These are phyloP conservation scores for Blastobotrys capitulatus DNA, from an alignment of 1,139 yeast genomes.

Conservation along the genomic window DNA sequence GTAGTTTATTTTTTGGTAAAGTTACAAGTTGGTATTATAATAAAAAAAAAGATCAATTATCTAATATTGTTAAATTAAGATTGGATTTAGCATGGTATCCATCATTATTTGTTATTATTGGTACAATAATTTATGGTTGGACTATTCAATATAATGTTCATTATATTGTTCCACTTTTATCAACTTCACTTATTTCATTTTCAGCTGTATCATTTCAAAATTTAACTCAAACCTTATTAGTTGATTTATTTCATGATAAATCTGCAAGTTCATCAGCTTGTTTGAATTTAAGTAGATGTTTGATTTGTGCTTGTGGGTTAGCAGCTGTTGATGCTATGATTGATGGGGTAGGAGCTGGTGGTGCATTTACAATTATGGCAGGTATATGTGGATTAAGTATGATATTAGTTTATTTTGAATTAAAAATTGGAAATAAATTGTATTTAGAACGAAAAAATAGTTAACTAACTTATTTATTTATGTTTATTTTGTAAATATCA, in stretches of 20 bases:
- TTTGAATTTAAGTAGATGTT: constrained; percentile 56
- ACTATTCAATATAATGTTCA: constrained; percentile 45
- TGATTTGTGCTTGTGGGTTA: constrained; percentile 54
- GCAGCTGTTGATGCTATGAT: constrained; percentile 60
- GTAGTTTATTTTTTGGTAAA: constrained; percentile 33
- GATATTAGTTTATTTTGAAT: constrained; percentile 16
- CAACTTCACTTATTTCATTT: constrained; percentile 44
- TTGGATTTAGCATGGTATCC: constrained; percentile 36
- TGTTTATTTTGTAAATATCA: no score
- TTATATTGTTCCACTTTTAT: constrained; percentile 51
- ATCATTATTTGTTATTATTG: constrained; percentile 27
- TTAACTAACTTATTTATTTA: no score
- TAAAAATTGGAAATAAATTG: constrained; percentile 10
- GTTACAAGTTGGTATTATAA: constrained; percentile 31
- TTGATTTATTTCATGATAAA: constrained; percentile 55
- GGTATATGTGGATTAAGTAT: constrained; percentile 32
- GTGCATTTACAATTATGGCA: constrained; percentile 55
- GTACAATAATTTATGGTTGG: constrained; percentile 65
- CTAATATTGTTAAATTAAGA: constrained; percentile 48
- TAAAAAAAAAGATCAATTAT: constrained; percentile 25
- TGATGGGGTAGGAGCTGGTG: constrained; percentile 49
- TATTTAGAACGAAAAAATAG: constrained; percentile 2
- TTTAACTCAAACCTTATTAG: constrained; percentile 49
- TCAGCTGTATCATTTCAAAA: constrained; percentile 49
- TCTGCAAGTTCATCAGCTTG: constrained; percentile 60